A percentile compares a stretch with the other conserved stretches of the same genome.
Conservation (phyloP, 1,284 basidiomycete species). For the Pterulicium gracile region DNA sequence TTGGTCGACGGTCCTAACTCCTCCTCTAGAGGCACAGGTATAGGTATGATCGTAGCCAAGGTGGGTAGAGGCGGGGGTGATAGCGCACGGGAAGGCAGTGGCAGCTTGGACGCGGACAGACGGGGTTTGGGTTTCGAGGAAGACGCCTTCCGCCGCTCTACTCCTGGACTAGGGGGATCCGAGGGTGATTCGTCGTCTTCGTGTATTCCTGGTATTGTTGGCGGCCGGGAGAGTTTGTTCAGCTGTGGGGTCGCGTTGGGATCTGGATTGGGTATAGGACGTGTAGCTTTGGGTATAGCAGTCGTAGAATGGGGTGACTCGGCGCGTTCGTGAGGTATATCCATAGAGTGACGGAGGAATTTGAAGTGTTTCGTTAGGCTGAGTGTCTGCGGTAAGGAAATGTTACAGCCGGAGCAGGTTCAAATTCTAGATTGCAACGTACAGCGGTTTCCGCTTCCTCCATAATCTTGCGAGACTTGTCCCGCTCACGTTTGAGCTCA, state of each 20-base stretch:
- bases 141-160: conserved; percentile 23
- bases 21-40: conserved; percentile 19
- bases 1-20: conserved; percentile 25
- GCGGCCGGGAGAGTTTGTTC: conserved; percentile 51
- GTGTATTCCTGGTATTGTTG: conserved; percentile 52
- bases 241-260: conserved; percentile 31
- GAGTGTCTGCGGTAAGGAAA: conserved; percentile 32
- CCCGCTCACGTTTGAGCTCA: conserved; percentile 68
- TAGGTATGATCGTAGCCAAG: conserved; percentile 13
- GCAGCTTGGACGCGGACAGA: conserved; percentile 28
- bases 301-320: conserved; percentile 31
- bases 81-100: conserved; percentile 29
- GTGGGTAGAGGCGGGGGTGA: conserved; percentile 18
- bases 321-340: conserved; percentile 23
- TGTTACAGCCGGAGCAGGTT: conserved; percentile 7
- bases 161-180: conserved; percentile 24
- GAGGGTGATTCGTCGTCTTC: conserved; percentile 53
- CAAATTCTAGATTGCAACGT: conserved; percentile 19
- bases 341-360: conserved; percentile 51
- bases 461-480: conserved; percentile 60
- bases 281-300: conserved; percentile 31
- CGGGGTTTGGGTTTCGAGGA: conserved; percentile 24
- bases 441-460: conserved; percentile 66
- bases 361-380: conserved; percentile 54
- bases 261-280: conserved; percentile 28